A percentile compares a stretch with the other conserved stretches of the same genome.
Evolutionary conservation across 2,329 filamentous ascomycete genomes (phyloP).

Genomic region (Colletotrichum cereale): DNA sequence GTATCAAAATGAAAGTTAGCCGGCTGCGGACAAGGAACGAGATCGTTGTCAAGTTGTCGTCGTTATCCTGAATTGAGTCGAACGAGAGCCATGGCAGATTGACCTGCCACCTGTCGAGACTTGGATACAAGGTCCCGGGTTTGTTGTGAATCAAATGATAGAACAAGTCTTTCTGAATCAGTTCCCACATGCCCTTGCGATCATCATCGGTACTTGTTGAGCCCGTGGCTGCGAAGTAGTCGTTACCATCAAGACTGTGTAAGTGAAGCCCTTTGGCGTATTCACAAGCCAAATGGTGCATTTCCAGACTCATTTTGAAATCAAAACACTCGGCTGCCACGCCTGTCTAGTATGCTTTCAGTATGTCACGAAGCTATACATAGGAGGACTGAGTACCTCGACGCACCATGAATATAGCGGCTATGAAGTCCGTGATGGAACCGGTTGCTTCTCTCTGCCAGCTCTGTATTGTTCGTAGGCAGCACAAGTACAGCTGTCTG

Average conservation of each 20-base stretch:
- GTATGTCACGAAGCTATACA: accelerated
- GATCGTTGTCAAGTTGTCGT: conserved; percentile 43
- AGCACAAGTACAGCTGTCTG: conserved; percentile 46
- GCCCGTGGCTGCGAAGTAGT: conserved; percentile 26
- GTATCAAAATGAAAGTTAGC: conserved; percentile 47
- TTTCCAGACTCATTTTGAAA: conserved; percentile 48
- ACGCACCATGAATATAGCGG: conserved; percentile 47
- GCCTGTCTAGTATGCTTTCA: conserved; percentile 42
- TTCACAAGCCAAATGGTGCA: conserved; percentile 48
- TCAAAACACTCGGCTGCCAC: conserved; percentile 49
- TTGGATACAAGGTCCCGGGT: conserved; percentile 45
- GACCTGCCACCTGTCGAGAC: conserved; percentile 47
- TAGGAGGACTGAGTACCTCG: background rate
- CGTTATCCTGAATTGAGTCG: conserved; percentile 41
- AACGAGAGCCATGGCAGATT: conserved; percentile 50
- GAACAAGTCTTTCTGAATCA: conserved; percentile 50
- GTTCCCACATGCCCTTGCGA: conserved; percentile 49
- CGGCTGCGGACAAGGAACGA: conserved; percentile 48
- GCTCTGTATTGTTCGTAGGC: conserved; percentile 46
- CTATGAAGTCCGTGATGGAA: conserved; percentile 47
- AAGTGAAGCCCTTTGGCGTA: conserved; percentile 49
- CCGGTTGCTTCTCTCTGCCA: conserved; percentile 50
- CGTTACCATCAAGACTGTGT: conserved; percentile 48
- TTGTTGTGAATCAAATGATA: conserved; percentile 49
- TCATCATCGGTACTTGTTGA: conserved; percentile 42